Evolutionary conservation across 2,329 filamentous ascomycete species (phyloP).

Genomic region (Microdochium trichocladiopsis): DNA sequence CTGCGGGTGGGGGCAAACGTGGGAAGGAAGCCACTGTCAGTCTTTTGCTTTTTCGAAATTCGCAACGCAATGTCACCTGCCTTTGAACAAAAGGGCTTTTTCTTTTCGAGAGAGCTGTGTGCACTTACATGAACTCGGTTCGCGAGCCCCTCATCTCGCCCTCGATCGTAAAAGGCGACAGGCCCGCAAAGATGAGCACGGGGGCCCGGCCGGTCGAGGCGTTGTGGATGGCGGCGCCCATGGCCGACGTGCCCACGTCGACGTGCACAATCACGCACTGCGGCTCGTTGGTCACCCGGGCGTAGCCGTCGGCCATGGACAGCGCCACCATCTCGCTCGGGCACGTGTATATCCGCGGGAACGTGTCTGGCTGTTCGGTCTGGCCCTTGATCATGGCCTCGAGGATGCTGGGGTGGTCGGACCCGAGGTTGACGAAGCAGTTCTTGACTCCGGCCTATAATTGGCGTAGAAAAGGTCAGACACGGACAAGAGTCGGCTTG

Average conservation of each 20-base stretch:
- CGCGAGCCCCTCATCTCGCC: conserved; percentile 63
- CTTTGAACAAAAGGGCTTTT: too few relatives aligned
- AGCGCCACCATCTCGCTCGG: conserved; percentile 61
- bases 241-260: conserved; percentile 68
- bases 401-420: conserved; percentile 61
- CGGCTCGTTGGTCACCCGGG: conserved; percentile 56
- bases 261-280: conserved; percentile 70
- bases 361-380: conserved; percentile 53
- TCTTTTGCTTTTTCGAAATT: too few relatives aligned
- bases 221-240: conserved; percentile 69
- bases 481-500: too few relatives aligned
- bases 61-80: too few relatives aligned
- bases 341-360: conserved; percentile 63
- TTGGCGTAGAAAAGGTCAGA: too few relatives aligned
- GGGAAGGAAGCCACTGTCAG: too few relatives aligned
- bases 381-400: conserved; percentile 69
- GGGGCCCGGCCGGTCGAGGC: conserved; percentile 63
- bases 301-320: conserved; percentile 71
- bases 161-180: conserved; percentile 67
- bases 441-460: conserved; percentile 41
- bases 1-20: too few relatives aligned
- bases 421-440: conserved; percentile 55
- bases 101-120: background rate
- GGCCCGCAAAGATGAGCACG: conserved; percentile 65
- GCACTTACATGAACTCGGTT: conserved; percentile 60